Evolutionary conservation across 495 filamentous ascomycete genomes (phyloP).

Genomic region (Hyaloscypha bicolor): DNA sequence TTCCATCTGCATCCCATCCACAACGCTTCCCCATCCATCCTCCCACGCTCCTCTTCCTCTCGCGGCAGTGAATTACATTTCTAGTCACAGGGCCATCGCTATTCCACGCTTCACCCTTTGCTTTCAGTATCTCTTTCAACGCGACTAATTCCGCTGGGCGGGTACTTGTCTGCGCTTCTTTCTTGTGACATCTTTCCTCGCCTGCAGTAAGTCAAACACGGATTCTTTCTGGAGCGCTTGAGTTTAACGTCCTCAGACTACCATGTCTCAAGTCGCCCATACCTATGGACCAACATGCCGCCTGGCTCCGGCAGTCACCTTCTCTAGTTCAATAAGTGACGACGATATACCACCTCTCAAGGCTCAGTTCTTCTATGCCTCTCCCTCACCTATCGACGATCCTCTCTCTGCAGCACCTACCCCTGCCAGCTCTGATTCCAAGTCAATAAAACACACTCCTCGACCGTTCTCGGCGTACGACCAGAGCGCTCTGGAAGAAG

Average conservation of each 20-base stretch:
- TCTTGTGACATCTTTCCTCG: background rate
- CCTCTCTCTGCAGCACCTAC: slow-evolving; percentile 70
- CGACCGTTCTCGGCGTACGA: slow-evolving; percentile 79
- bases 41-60: background rate
- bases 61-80: background rate
- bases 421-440: slow-evolving; percentile 50
- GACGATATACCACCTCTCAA: slow-evolving; percentile 55
- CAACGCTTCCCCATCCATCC: background rate
- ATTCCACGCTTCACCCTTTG: background rate
- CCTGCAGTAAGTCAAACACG: background rate
- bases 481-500: slow-evolving; percentile 70
- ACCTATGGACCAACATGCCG: slow-evolving; percentile 58
- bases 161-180: slow-evolving; percentile 6
- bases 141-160: slow-evolving; percentile 22
- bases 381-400: slow-evolving; percentile 78
- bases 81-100: slow-evolving; percentile 4
- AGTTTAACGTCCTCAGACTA: slow-evolving; percentile 9
- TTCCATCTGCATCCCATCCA: background rate
- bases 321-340: slow-evolving; percentile 33
- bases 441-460: slow-evolving; percentile 56
- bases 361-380: slow-evolving; percentile 82
- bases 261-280: slow-evolving; percentile 52
- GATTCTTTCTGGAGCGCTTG: background rate
- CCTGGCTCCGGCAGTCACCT: slow-evolving; percentile 32
- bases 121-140: slow-evolving; percentile 4